Percentiles rank a stretch among this genome's conserved stretches.
phyloP scores from a whole-genome alignment of 306 rosid species.

The Aeschynomene evenia region DNA sequence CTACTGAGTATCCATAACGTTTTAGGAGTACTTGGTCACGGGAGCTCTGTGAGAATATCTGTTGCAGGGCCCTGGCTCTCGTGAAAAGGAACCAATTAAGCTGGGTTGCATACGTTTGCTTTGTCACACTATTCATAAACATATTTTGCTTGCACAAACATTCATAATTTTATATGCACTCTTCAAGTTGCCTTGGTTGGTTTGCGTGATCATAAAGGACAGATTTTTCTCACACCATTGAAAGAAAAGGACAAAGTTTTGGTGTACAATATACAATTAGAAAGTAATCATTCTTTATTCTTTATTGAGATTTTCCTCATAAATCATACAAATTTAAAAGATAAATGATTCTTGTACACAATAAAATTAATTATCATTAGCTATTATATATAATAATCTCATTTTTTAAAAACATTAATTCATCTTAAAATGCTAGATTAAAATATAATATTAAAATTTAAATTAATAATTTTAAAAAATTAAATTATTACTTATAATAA shows the following conservation, averaged over 20 bases:
- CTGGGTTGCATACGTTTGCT: background rate
- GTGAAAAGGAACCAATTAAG: slow-evolving; percentile 21
- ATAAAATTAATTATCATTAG: too few relatives aligned
- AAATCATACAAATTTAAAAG: background rate
- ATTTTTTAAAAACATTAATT: too few relatives aligned
- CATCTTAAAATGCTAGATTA: too few relatives aligned
- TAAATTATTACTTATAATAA: too few relatives aligned
- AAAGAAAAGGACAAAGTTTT: slow-evolving; percentile 8
- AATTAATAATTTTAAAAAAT: too few relatives aligned
- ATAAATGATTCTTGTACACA: too few relatives aligned
- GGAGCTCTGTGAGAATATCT: slow-evolving; percentile 18
- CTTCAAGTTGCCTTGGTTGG: background rate
- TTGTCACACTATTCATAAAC: background rate
- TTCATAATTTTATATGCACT: background rate
- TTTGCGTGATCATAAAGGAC: background rate
- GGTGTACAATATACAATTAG: background rate
- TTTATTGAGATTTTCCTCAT: background rate
- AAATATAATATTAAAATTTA: too few relatives aligned
- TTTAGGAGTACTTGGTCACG: slow-evolving; percentile 41
- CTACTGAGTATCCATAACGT: background rate
- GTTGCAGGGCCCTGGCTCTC: slow-evolving; percentile 14
- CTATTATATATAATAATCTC: too few relatives aligned
- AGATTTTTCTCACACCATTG: background rate
- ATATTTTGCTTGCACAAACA: background rate
- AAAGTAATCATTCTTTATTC: background rate